Percentiles rank a stretch among this genome's conserved stretches.
These are phyloP conservation scores for Pichia gijzeniarum DNA, from an alignment of 805 yeast genomes.

Conservation along the genomic window DNA sequence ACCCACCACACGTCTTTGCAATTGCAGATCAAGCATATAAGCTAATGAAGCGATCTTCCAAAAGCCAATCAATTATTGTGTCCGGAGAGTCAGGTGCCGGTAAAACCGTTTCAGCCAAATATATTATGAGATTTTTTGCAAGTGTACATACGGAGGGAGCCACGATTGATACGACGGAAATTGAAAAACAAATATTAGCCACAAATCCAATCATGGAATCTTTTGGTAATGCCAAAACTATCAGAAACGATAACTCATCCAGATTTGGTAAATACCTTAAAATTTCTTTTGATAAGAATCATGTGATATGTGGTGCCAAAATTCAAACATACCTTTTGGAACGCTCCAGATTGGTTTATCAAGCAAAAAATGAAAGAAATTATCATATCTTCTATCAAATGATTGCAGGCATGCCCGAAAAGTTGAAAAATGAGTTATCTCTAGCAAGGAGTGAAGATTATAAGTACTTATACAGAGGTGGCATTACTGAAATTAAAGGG, in stretches of 20 bases:
- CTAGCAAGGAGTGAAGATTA: conserved; percentile 62
- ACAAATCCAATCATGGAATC: conserved; percentile 98
- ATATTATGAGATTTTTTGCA: conserved; percentile 95
- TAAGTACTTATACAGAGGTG: conserved; percentile 84
- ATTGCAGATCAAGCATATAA: conserved; percentile 96
- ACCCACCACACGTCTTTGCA: conserved; percentile 94
- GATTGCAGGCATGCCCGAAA: conserved; percentile 61
- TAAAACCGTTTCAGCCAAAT: conserved; percentile 94
- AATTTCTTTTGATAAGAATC: conserved; percentile 68
- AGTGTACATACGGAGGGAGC: conserved; percentile 67
- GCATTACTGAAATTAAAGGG: conserved; percentile 56
- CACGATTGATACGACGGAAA: conserved; percentile 45
- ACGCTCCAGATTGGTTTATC: conserved; percentile 89
- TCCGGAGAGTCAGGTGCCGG: conserved; percentile 99
- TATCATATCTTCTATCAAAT: conserved; percentile 93
- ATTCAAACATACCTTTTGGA: conserved; percentile 89
- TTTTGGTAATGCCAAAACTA: conserved; percentile 96
- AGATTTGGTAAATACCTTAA: conserved; percentile 95
- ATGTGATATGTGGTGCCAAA: conserved; percentile 87
- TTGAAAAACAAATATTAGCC: conserved; percentile 90
- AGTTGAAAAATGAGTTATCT: conserved; percentile 50
- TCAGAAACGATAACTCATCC: conserved; percentile 95
- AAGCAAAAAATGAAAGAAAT: conserved; percentile 80
- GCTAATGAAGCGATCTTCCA: conserved; percentile 76
- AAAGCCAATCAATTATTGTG: conserved; percentile 94